phyloP scores from a whole-genome alignment of 805 yeast species.

The Yamadazyma endophytica region DNA sequence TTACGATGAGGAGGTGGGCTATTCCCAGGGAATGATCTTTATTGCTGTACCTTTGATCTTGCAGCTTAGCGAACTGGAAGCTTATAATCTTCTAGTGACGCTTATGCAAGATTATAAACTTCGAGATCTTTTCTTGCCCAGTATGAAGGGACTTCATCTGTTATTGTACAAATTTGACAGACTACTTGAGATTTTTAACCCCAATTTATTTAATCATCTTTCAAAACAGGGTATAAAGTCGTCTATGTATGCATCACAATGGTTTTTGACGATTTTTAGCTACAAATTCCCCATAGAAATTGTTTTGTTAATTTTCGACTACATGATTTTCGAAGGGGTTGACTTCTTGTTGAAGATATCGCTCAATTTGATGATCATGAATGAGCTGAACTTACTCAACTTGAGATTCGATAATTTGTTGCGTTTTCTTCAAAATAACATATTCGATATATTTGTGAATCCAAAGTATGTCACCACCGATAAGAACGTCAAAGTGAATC shows the following conservation, averaged over 20 bases:
- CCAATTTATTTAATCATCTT: slow-evolving; percentile 70
- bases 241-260: slow-evolving; percentile 95
- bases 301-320: slow-evolving; percentile 83
- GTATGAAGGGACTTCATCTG: slow-evolving; percentile 90
- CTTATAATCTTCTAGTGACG: slow-evolving; percentile 74
- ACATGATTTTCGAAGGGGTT: slow-evolving; percentile 84
- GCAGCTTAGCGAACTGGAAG: slow-evolving; percentile 78
- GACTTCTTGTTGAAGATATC: slow-evolving; percentile 86
- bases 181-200: slow-evolving; percentile 70
- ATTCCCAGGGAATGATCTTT: slow-evolving; percentile 98
- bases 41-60: slow-evolving; percentile 79
- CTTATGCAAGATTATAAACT: slow-evolving; percentile 85
- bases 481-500: slow-evolving; percentile 1
- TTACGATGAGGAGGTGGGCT: slow-evolving; percentile 90
- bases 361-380: slow-evolving; percentile 69
- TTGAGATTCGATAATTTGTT: slow-evolving; percentile 74
- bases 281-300: slow-evolving; percentile 90
- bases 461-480: slow-evolving; percentile 13
- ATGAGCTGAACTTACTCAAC: slow-evolving; percentile 52
- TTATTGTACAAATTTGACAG: slow-evolving; percentile 88
- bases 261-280: slow-evolving; percentile 94
- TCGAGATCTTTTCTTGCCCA: slow-evolving; percentile 73
- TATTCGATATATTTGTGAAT: slow-evolving; percentile 67
- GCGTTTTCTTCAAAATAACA: slow-evolving; percentile 70
- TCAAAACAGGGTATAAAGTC: slow-evolving; percentile 83